Evolutionary conservation across 2,329 filamentous ascomycete species (phyloP).

Genomic region (Cryphonectria nitschkei): DNA sequence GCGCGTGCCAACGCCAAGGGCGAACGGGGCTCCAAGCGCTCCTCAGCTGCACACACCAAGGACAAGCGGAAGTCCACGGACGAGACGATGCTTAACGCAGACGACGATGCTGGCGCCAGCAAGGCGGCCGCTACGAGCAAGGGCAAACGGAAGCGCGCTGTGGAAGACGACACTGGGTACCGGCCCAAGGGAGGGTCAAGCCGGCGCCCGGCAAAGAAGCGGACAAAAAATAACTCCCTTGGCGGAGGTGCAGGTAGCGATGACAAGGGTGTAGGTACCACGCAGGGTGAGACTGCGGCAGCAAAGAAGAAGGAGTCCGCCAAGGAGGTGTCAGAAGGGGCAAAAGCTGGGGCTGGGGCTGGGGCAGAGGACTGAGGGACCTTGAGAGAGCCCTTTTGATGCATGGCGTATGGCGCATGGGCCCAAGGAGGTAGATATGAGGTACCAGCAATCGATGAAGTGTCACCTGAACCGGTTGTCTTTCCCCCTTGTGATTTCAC

Average conservation of each 20-base stretch:
- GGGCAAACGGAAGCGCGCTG: conserved; percentile 56
- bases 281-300: conserved; percentile 4
- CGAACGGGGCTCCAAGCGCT: conserved; percentile 29
- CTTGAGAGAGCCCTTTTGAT: not conserved
- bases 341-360: conserved; percentile 11
- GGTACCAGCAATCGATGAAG: not conserved
- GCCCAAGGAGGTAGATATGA: not conserved
- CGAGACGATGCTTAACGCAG: conserved; percentile 22
- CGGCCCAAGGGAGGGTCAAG: conserved; percentile 60
- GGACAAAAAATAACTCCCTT: conserved; percentile 52
- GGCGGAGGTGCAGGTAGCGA: conserved; percentile 25
- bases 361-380: conserved; percentile 16
- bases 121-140: conserved; percentile 41
- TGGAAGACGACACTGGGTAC: conserved; percentile 62
- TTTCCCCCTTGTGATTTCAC: not conserved
- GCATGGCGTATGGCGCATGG: not conserved
- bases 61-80: conserved; percentile 29
- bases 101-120: conserved; percentile 32
- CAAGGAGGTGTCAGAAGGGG: conserved; percentile 14
- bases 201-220: conserved; percentile 60
- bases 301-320: conserved; percentile 18
- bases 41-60: conserved; percentile 21
- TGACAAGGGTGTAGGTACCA: conserved; percentile 37
- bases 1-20: conserved; percentile 27
- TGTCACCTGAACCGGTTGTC: not conserved